Evolutionary conservation across 1,284 basidiomycete species (phyloP).

Genomic region (Cryptococcus floricola): DNA sequence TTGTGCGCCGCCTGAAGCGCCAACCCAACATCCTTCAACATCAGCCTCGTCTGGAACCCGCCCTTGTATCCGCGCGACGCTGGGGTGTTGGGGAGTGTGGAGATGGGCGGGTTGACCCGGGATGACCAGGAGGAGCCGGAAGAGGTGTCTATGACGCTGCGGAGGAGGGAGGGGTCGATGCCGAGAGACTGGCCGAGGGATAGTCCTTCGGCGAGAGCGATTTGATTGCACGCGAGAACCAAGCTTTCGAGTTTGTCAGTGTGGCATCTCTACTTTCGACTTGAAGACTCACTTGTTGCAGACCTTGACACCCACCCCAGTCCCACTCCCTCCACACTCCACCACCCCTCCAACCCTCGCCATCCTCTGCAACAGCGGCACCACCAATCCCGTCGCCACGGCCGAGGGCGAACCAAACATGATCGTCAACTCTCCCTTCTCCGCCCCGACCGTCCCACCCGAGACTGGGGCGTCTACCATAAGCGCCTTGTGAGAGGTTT

Average conservation of each 20-base stretch:
- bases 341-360: slow-evolving; percentile 37
- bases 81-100: slow-evolving; percentile 31
- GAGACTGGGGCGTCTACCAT: slow-evolving; percentile 47
- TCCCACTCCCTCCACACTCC: slow-evolving; percentile 38
- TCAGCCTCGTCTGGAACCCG: slow-evolving; percentile 43
- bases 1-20: slow-evolving; percentile 37
- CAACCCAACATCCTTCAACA: slow-evolving; percentile 46
- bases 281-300: slow-evolving; percentile 41
- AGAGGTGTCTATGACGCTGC: slow-evolving; percentile 41
- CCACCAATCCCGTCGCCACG: slow-evolving; percentile 27
- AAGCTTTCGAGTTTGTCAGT: slow-evolving; percentile 21
- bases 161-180: slow-evolving; percentile 35
- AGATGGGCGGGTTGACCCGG: slow-evolving; percentile 37
- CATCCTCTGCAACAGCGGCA: slow-evolving; percentile 40
- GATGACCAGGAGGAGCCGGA: slow-evolving; percentile 45
- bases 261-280: not conserved
- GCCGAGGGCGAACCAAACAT: slow-evolving; percentile 40
- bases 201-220: slow-evolving; percentile 44
- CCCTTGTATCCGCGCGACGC: slow-evolving; percentile 36
- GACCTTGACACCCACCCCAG: slow-evolving; percentile 44
- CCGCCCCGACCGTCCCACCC: slow-evolving; percentile 39
- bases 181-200: slow-evolving; percentile 37
- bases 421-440: slow-evolving; percentile 38
- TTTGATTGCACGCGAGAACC: slow-evolving; percentile 46
- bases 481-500: slow-evolving; percentile 22